These are phyloP conservation scores for Globisporangium yorkense DNA, from an alignment of 352 stramenopile genomes.

Conservation along the genomic window DNA sequence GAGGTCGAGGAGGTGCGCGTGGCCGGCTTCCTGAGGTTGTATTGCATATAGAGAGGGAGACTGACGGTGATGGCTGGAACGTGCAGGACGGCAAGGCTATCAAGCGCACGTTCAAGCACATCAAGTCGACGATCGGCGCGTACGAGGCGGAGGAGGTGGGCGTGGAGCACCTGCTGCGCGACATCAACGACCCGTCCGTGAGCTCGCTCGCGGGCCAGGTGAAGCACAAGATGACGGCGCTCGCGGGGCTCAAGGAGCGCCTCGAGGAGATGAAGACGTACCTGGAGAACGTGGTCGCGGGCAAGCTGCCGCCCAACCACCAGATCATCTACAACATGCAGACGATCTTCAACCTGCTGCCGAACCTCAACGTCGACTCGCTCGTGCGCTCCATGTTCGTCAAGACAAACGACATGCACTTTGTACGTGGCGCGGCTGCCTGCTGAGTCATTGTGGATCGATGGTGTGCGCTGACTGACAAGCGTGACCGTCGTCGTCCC, in stretches of 20 bases:
- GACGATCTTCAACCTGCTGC: slow-evolving; percentile 99
- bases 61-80: neutral
- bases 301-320: slow-evolving; percentile 68
- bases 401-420: slow-evolving; percentile 99
- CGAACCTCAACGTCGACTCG: slow-evolving; percentile 97
- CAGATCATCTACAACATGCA: slow-evolving; percentile 99
- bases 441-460: neutral
- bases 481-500: neutral
- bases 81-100: slow-evolving; percentile 90
- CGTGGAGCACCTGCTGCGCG: slow-evolving; percentile 98
- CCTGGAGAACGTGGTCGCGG: slow-evolving; percentile 90
- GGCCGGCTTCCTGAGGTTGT: neutral
- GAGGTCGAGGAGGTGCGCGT: slow-evolving; percentile 88
- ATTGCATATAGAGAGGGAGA: neutral
- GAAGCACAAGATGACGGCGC: slow-evolving; percentile 97
- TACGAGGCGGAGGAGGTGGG: slow-evolving; percentile 95
- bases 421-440: slow-evolving; percentile 61
- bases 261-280: slow-evolving; percentile 99
- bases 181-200: slow-evolving; percentile 99
- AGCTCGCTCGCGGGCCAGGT: slow-evolving; percentile 97
- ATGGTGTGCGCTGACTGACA: neutral
- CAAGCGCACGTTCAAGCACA: slow-evolving; percentile 97
- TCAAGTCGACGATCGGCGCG: slow-evolving; percentile 94
- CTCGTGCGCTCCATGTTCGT: slow-evolving; percentile 97
- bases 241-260: slow-evolving; percentile 90